Base-by-base conservation (phyloP, 768 basidiomycete species). In the Lenzites betulinus region DNA sequence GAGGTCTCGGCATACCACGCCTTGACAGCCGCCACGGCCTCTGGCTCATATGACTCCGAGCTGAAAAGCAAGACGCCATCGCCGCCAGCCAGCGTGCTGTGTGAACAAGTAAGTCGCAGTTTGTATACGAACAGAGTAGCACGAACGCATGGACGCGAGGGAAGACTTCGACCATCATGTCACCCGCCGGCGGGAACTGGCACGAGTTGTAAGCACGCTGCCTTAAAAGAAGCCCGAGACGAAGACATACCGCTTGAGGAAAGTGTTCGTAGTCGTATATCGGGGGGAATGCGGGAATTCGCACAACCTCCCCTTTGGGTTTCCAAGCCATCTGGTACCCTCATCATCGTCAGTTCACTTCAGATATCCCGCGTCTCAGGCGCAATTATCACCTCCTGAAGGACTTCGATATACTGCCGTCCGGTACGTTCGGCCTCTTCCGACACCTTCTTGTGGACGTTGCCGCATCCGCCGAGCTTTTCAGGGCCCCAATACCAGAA, bases 251-350 rank as follows among this genome's bases (percentile, higher is more conserved):
- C 25, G 44, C 53, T 20, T 46, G 53, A 7, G 51, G 43, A 49
- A 41, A 54, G 26, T 48, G 58, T 51, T 70, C 69, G 30, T 67
- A 58, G 47, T 66, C 61, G 25, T 67, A 65, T 47, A 70, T 64
- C 3, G 61, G 53, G 13, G 69, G 67, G 23, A 70, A 23, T 1
- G 64, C 67, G 2, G 67, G 67, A 12, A 62, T 30, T 1, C 41
- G 41, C 11, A 66, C 39, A 9, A 70, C 33, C 1, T 62, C 42
- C 7, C 56, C 67, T 1, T 38, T 41, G 20, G 39, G n/a, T 0
- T 33, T n/a, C 5, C 28, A 54, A 2, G 41, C 54, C 25, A 64
- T n/a, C 52, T 53, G 7, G 35, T n/a, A n/a, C n/a, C 36, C 3
- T 9, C 9, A 7, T 5, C 15, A 30, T 22, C 20, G 13, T 33